Percentiles rank a stretch among this genome's conserved stretches.
phyloP scores from a whole-genome alignment of 139 green algal species.

The Chlorella sorokiniana region DNA sequence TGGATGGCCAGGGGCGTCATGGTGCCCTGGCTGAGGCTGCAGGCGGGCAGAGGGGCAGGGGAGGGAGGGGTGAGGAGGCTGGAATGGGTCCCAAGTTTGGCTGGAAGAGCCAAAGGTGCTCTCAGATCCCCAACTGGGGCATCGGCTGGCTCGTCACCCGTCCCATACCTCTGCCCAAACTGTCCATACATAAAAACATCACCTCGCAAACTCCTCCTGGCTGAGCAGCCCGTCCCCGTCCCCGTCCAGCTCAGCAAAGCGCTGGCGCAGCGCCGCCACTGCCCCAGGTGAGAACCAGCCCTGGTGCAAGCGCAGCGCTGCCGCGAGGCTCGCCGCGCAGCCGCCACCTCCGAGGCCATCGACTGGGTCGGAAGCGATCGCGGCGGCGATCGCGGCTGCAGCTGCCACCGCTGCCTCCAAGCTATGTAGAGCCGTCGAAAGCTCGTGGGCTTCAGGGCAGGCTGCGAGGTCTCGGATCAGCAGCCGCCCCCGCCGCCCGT shows the following conservation, averaged over 20 bases:
- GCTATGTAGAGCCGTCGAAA: constrained; percentile 7
- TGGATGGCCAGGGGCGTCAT: constrained; percentile 69
- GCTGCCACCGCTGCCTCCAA: neutral
- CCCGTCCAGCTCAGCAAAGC: constrained; percentile 65
- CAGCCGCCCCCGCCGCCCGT: constrained; percentile 52
- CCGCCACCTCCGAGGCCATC: constrained; percentile 17
- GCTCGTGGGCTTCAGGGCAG: constrained; percentile 46
- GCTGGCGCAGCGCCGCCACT: constrained; percentile 56
- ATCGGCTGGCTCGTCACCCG: neutral
- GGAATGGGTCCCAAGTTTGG: no score
- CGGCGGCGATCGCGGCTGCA: neutral
- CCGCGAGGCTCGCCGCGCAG: constrained; percentile 14
- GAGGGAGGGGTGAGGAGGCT: neutral
- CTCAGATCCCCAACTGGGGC: no score
- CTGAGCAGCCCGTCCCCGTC: constrained; percentile 65
- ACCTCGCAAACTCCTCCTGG: constrained; percentile 53
- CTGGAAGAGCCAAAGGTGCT: no score
- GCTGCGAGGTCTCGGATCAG: constrained; percentile 52
- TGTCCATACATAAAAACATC: neutral
- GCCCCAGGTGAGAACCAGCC: constrained; percentile 68
- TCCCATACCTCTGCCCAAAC: neutral
- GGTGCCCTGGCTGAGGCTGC: constrained; percentile 62
- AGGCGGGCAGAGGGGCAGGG: neutral
- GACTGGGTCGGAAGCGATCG: neutral
- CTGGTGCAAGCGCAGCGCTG: constrained; percentile 31